A percentile compares a stretch with the other conserved stretches of the same genome.
Conservation (phyloP, 345 rosid genomes). For the Eucalyptus coolabah region DNA sequence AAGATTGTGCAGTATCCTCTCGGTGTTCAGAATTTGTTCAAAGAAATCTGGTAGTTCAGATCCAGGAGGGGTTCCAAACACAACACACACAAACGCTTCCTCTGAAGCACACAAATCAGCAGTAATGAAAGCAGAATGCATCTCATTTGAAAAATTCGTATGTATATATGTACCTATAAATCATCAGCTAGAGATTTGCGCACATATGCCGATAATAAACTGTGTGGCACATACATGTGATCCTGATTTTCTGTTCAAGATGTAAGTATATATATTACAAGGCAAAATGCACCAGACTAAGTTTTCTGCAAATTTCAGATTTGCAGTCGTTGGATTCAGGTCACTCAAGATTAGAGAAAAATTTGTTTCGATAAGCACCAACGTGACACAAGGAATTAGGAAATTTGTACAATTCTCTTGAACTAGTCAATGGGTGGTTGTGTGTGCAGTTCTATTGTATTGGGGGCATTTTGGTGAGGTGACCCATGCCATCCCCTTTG, state of each 20-base stretch:
- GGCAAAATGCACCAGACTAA: not conserved
- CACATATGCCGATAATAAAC: not conserved
- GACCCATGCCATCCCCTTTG: not conserved
- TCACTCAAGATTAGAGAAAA: not conserved
- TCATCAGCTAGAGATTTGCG: not conserved
- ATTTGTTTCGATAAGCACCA: not conserved
- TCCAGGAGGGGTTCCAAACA: not conserved
- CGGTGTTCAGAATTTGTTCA: not conserved
- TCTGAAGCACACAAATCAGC: not conserved
- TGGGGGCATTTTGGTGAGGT: not conserved
- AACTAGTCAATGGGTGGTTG: not conserved
- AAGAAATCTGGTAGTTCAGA: not conserved
- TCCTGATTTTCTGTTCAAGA: not conserved
- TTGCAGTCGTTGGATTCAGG: not conserved
- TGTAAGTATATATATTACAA: not conserved
- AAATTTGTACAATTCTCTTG: not conserved
- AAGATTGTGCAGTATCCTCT: not conserved
- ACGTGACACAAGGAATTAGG: not conserved
- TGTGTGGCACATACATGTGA: not conserved
- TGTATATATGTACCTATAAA: not conserved
- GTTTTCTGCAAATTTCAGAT: not conserved
- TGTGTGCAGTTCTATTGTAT: not conserved
- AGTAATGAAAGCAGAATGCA: not conserved
- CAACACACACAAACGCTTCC: not conserved
- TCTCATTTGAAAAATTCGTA: not conserved